These are phyloP conservation scores for Aspergillus aculeatus DNA, from an alignment of 2,329 filamentous ascomycete species.

Conservation along the genomic window DNA sequence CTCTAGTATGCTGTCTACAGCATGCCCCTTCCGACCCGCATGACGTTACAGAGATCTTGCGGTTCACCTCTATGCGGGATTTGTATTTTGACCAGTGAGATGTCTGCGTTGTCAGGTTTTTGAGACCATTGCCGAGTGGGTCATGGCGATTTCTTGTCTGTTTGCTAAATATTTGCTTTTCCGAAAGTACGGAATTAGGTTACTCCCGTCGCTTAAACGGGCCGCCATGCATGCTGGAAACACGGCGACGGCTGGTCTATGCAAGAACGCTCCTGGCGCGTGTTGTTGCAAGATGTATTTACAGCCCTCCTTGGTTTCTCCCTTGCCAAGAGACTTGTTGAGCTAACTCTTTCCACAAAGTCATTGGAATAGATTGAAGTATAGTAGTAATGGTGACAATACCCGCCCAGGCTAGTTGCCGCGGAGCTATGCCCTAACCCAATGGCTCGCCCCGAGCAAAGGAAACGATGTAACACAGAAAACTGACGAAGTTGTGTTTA, in stretches of 20 bases:
- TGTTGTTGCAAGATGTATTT: background rate
- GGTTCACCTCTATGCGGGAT: background rate
- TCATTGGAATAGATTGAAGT: too few relatives aligned
- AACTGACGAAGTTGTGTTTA: too few relatives aligned
- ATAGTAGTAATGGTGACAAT: too few relatives aligned
- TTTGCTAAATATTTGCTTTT: background rate
- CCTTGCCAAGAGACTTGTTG: too few relatives aligned
- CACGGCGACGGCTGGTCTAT: background rate
- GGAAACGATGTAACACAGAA: too few relatives aligned
- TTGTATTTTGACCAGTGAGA: background rate
- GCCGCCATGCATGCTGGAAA: background rate
- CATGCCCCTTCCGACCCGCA: too few relatives aligned
- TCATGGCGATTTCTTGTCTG: background rate
- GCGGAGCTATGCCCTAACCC: too few relatives aligned
- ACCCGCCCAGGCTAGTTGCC: too few relatives aligned
- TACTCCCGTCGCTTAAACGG: background rate
- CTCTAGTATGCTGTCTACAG: too few relatives aligned
- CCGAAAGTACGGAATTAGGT: background rate
- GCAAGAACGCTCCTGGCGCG: background rate
- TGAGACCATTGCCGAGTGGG: background rate
- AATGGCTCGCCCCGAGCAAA: too few relatives aligned
- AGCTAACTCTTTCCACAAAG: too few relatives aligned
- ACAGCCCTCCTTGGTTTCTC: too few relatives aligned
- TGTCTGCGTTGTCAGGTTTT: background rate
- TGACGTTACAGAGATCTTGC: background rate